Conservation (phyloP, 768 basidiomycete genomes). For the Hydnomerulius pinastri region DNA sequence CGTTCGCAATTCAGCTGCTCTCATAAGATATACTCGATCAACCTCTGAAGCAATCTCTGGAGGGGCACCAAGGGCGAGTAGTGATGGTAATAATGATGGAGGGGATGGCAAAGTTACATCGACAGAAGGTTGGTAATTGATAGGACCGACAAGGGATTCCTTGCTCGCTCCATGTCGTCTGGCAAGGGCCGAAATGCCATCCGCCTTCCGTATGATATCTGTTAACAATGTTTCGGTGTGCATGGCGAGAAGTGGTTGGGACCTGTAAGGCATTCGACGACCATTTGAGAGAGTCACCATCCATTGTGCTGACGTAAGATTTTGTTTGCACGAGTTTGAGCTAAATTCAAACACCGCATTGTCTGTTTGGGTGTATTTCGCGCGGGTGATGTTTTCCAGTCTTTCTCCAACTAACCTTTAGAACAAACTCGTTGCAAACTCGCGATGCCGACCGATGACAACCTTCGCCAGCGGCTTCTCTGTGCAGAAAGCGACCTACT, state of each 20-base stretch:
- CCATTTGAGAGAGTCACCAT: neutral
- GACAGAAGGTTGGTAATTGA: neutral
- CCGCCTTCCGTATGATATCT: neutral
- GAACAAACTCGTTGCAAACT: too few species aligned
- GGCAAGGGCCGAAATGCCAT: neutral
- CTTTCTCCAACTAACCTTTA: neutral
- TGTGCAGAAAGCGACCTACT: neutral
- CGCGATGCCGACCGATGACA: neutral
- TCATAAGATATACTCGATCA: constrained; percentile 1
- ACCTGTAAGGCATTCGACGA: neutral
- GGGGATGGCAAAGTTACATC: constrained; percentile 5
- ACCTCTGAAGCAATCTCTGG: neutral
- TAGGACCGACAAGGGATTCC: neutral
- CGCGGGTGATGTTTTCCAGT: neutral
- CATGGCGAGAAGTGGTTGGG: neutral
- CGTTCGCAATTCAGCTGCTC: constrained; percentile 8
- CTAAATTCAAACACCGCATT: constrained; percentile 8
- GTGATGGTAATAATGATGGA: neutral
- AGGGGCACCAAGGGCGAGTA: neutral
- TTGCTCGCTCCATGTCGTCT: neutral
- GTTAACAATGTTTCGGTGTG: neutral
- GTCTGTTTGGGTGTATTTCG: neutral
- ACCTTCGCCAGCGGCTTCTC: neutral
- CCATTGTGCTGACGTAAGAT: neutral
- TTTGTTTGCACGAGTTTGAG: neutral